Conservation (phyloP, 352 stramenopile species). For the Hyaloperonospora arabidopsidis region DNA sequence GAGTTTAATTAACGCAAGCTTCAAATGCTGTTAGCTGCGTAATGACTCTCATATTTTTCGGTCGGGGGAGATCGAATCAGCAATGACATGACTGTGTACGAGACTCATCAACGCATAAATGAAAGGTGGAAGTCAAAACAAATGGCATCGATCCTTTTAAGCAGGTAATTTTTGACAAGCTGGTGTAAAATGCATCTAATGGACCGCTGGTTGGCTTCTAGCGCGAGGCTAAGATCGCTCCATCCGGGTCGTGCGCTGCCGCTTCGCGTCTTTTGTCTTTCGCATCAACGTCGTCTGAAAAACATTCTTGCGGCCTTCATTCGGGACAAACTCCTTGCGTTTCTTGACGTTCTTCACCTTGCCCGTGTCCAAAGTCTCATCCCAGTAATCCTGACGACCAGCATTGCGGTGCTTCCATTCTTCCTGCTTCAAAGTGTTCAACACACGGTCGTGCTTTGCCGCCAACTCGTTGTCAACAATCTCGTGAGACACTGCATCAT, state of each 20-base stretch:
- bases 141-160: too few species aligned
- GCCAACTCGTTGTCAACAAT: conserved; percentile 30
- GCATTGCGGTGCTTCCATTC: conserved; percentile 65
- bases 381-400: conserved; percentile 64
- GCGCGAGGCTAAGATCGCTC: too few species aligned
- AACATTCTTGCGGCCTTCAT: conserved; percentile 62
- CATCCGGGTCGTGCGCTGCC: conserved; percentile 22
- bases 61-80: too few species aligned
- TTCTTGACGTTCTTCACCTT: conserved; percentile 83
- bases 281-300: conserved; percentile 56
- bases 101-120: too few species aligned
- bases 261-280: conserved; percentile 47
- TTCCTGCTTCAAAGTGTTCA: conserved; percentile 67
- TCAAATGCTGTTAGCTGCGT: too few species aligned
- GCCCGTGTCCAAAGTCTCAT: conserved; percentile 62
- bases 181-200: too few species aligned
- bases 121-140: too few species aligned
- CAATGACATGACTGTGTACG: too few species aligned
- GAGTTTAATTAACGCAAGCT: too few species aligned
- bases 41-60: too few species aligned
- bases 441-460: conserved; percentile 57
- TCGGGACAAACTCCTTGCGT: conserved; percentile 71
- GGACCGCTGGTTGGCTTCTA: too few species aligned
- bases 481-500: conserved; percentile 22
- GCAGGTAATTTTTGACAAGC: too few species aligned